Evolutionary conservation across 139 green algal genomes (phyloP).

Genomic region (Eudorina sp.): DNA sequence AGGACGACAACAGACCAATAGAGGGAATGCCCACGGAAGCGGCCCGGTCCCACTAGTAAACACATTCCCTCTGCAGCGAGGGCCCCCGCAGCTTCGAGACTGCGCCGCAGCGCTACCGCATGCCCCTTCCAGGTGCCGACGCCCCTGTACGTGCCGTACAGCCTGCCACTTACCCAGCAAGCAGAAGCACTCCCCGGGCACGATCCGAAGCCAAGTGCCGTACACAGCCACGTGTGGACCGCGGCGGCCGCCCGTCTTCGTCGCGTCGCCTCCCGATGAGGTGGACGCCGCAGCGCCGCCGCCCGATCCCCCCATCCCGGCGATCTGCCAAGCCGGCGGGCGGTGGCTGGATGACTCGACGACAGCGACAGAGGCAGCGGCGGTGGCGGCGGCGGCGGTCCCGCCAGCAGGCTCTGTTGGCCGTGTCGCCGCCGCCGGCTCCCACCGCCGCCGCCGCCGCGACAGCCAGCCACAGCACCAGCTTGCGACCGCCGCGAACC

Average conservation of each 20-base stretch:
- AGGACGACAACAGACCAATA: too few species aligned
- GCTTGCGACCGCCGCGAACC: background rate
- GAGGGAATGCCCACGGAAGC: too few species aligned
- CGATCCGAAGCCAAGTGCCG: conserved; percentile 82
- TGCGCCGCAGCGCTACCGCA: too few species aligned
- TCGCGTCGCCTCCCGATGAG: background rate
- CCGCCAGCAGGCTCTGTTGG: background rate
- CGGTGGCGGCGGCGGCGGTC: background rate
- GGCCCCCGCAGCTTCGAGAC: too few species aligned
- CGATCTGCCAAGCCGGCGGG: background rate
- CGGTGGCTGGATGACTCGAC: background rate
- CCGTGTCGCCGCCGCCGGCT: background rate
- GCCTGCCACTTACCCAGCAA: conserved; percentile 69
- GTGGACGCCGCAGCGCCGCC: background rate
- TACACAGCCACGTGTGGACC: conserved; percentile 70
- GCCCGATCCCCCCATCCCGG: too few species aligned
- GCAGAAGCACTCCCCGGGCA: conserved; percentile 79
- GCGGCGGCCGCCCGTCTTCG: background rate
- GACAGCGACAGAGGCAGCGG: background rate
- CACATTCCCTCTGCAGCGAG: too few species aligned
- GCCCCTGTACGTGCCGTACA: too few species aligned
- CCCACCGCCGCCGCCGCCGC: background rate
- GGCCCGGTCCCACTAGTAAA: too few species aligned
- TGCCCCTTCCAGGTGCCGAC: too few species aligned
- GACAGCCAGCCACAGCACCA: background rate